Base-by-base conservation (phyloP, 164 flowering plant genomes). In the Pachysandra terminalis region DNA sequence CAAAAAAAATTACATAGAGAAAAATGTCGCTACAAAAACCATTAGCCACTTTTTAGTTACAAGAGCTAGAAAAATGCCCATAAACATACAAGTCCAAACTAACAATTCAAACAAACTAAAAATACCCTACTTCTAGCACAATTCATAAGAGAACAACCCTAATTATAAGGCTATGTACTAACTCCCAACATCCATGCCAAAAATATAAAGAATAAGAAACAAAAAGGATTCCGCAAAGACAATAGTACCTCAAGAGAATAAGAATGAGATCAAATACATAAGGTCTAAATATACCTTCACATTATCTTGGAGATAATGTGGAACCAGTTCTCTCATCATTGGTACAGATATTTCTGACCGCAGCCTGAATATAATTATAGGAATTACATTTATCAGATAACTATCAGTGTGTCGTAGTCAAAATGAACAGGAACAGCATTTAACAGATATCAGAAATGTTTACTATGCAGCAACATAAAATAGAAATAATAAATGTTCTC, bases 261-360 rank as follows among this genome's bases (percentile, higher is more conserved):
- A 35, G 37, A 62, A 10, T 37, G 55, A 61, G 6, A 15, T 45
- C 51, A 45, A 45, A 45, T 45, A 45, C 56, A 70, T 32, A 32
- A 32, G 25, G 19, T 32, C 19, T 19, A 15, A 52, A 40, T 71
- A 70, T 81, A 95, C 99, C 97, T 86, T 92, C 63, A 74, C 80
- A 59, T 81, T 71, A 53, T 92, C 97, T 81, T 92, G 99, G 53
- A 95, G 91, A 78, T 95, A 95, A 67, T 95, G 97, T 22, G 99
- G 98, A 75, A 87, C 84, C 73, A 95, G 84, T 78, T 95, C 97
- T 78, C 76, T 89, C 93, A 92, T 83, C 12, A 95, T 80, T 58
- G 99, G 97, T 61, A 95, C 79, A 55, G 91, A 83, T 59, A 95
- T 87, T 72, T 95, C 99, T 58, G 98, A 90, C 64, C 84, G 87